These are phyloP conservation scores for Eucalyptus dawsonii DNA, from an alignment of 345 rosid species.

Conservation along the genomic window DNA sequence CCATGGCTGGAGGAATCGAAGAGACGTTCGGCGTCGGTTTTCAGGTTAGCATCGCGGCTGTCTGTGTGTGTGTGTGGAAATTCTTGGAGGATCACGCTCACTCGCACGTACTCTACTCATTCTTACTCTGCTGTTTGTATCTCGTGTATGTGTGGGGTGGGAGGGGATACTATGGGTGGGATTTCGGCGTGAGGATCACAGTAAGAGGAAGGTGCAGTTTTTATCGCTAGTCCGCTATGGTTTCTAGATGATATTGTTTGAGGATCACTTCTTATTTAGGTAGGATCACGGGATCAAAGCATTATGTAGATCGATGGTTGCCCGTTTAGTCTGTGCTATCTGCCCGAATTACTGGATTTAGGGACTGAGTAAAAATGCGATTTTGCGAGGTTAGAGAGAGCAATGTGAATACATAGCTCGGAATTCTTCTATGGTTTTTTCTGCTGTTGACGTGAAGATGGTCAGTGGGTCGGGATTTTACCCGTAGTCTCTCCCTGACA, in stretches of 20 bases:
- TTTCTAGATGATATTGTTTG: neutral
- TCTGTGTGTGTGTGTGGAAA: neutral
- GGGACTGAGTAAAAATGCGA: neutral
- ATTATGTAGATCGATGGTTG: neutral
- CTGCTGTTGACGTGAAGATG: neutral
- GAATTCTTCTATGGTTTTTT: neutral
- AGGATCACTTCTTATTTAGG: neutral
- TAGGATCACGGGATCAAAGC: neutral
- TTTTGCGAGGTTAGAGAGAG: neutral
- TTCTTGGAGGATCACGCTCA: neutral
- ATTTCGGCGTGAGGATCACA: neutral
- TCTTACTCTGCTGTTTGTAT: neutral
- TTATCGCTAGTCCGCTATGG: neutral
- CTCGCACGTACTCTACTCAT: neutral
- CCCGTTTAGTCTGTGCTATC: neutral
- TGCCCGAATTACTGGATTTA: neutral
- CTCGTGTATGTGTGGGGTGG: neutral
- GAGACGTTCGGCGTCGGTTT: slow-evolving; percentile 48
- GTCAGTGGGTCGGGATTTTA: neutral
- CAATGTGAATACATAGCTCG: neutral
- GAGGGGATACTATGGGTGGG: neutral
- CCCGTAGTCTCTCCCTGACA: neutral
- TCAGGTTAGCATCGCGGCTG: slow-evolving; percentile 21
- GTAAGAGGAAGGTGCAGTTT: neutral
- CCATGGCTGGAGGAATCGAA: slow-evolving; percentile 62